Base-by-base conservation (phyloP, 139 green algal genomes). In the Asterochloris sp. region DNA sequence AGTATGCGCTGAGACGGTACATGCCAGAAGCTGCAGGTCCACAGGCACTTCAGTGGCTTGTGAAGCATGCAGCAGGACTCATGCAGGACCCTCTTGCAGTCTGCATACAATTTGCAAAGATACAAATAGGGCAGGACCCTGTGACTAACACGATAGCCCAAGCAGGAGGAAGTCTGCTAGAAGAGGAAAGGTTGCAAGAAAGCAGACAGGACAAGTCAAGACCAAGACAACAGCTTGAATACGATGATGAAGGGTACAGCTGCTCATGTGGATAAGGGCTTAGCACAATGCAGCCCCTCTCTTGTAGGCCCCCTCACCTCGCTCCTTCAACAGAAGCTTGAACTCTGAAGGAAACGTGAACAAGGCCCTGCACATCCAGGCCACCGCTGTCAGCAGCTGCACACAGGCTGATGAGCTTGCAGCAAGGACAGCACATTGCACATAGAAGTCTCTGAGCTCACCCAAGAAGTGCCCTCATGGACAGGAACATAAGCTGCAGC, bases 1-100 rank as follows among this genome's bases (percentile, higher is more conserved):
- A 98, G 89, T 95, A 97, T 14, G 94, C 91, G 15, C 87, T 93
- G 60, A 97, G 83, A 13, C 91, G 83, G 90, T 98, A 98, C 95
- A 98, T 97, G 76, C 90, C 90, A 69, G 74, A 86, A 6, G 85
- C 88, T 54, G 38, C 11, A 90, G 81, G 62, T 86, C 83, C 78
- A 80, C 24, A 63, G 69, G 66, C 66, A 71, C 17, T 10, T 26
- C 66, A 71, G 66, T 26, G 66, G 71, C n/a, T 76, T 11, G 1
- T 19, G 17, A 1, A 9, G 23, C 9, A 38, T 76, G n/a, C 24
- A 29, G 23, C 19, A 29, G 14, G 15, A 38, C 71, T 60, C 14
- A 76, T 24, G n/a, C 15, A 21, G 9, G n/a, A 28, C 16, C 15
- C 24, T 21, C n/a, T 6, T 19, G 16, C 23, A 60, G n/a, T 28